These are phyloP conservation scores for Nemania diffusa DNA, from an alignment of 2,329 filamentous ascomycete species.

Conservation along the genomic window DNA sequence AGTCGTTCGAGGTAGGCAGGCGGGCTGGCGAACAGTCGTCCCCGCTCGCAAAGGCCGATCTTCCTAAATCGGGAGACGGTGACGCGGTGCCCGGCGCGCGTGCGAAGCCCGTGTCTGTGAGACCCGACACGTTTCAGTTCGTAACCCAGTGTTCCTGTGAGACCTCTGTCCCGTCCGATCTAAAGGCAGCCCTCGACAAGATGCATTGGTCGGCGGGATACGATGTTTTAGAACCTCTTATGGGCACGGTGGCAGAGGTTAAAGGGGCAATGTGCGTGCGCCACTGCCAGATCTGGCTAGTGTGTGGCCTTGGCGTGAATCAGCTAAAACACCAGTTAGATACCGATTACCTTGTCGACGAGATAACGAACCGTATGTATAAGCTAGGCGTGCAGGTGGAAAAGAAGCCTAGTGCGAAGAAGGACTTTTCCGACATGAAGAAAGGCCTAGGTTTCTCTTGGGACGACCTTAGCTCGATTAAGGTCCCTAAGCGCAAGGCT, in stretches of 20 bases:
- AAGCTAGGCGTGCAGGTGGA: background rate
- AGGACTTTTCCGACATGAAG: background rate
- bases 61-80: background rate
- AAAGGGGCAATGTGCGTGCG: background rate
- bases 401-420: background rate
- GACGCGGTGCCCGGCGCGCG: background rate
- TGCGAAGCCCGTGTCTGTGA: background rate
- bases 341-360: background rate
- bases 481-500: too few species aligned
- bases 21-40: background rate
- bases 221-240: background rate
- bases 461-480: too few species aligned
- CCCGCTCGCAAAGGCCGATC: background rate
- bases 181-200: background rate
- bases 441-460: background rate
- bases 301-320: background rate
- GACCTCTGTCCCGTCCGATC: background rate
- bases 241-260: background rate
- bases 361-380: background rate
- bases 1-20: background rate
- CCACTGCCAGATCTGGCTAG: background rate
- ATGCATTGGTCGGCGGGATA: background rate
- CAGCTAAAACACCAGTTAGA: background rate
- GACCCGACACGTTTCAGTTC: background rate
- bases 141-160: background rate